Evolutionary conservation across 306 rosid genomes (phyloP).

Genomic region (Adenanthera pavonina): DNA sequence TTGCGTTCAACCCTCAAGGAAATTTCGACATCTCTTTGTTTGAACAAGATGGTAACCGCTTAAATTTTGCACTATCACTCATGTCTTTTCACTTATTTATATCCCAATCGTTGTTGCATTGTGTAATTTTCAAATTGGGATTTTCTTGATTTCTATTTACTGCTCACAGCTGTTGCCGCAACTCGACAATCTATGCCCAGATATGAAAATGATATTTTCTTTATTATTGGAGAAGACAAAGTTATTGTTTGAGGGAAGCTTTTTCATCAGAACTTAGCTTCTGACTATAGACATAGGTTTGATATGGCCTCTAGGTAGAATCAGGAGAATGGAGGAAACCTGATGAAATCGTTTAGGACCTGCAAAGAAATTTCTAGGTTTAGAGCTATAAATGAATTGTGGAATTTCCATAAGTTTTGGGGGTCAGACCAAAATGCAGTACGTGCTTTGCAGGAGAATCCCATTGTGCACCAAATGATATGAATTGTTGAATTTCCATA

Average conservation of each 20-base stretch:
- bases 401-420: background rate
- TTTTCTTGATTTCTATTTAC: background rate
- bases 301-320: background rate
- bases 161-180: background rate
- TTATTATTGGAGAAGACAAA: background rate
- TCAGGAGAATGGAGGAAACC: background rate
- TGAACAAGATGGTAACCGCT: slow-evolving; percentile 60
- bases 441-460: background rate
- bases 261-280: background rate
- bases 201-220: background rate
- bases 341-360: background rate
- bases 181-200: background rate
- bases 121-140: background rate
- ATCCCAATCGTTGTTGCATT: background rate
- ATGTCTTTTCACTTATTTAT: background rate
- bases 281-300: background rate
- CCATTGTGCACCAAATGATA: background rate
- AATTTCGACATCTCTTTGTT: slow-evolving; percentile 76
- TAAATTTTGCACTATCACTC: background rate
- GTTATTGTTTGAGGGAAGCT: background rate
- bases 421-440: too few species aligned
- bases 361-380: background rate
- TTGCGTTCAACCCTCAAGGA: slow-evolving; percentile 90
- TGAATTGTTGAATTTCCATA: background rate
- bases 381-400: background rate